Evolutionary conservation across 2,329 filamentous ascomycete genomes (phyloP).

Genomic region (Neopestalotiopsis sp.): DNA sequence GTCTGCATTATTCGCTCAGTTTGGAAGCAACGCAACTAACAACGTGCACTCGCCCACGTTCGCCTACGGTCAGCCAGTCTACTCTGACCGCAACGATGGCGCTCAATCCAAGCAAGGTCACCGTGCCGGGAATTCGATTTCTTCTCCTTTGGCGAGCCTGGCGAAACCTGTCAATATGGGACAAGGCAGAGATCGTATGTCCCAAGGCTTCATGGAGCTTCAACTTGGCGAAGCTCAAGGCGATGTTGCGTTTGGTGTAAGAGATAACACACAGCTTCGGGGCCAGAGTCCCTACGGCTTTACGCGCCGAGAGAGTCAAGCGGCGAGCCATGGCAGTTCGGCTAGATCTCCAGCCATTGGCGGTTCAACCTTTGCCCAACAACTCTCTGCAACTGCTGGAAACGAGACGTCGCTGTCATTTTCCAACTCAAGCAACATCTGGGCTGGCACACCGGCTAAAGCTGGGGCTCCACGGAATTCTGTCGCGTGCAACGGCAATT

Average conservation of each 20-base stretch:
- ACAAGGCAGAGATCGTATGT: background rate
- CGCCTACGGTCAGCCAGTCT: background rate
- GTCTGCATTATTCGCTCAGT: conserved; percentile 19
- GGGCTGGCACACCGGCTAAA: conserved; percentile 48
- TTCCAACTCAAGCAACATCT: conserved; percentile 42
- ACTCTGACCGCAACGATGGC: background rate
- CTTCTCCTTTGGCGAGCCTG: background rate
- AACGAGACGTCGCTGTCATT: conserved; percentile 6
- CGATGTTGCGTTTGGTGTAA: background rate
- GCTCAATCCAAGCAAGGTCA: conserved; percentile 7
- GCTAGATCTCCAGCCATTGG: background rate
- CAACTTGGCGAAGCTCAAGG: background rate
- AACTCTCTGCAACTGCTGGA: background rate
- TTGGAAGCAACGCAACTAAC: conserved; percentile 10
- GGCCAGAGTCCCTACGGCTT: background rate
- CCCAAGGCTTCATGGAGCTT: conserved; percentile 2
- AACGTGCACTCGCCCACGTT: background rate
- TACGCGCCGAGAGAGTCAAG: background rate
- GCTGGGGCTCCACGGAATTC: conserved; percentile 22
- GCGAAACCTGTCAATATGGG: background rate
- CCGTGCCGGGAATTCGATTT: background rate
- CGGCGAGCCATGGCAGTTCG: background rate
- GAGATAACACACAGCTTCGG: background rate
- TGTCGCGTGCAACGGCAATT: conserved; percentile 32
- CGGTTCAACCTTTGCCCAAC: conserved; percentile 4